Percentiles rank a stretch among this genome's conserved stretches.
Evolutionary conservation across 2,329 filamentous ascomycete genomes (phyloP).

Genomic region (Apiospora phragmitis): DNA sequence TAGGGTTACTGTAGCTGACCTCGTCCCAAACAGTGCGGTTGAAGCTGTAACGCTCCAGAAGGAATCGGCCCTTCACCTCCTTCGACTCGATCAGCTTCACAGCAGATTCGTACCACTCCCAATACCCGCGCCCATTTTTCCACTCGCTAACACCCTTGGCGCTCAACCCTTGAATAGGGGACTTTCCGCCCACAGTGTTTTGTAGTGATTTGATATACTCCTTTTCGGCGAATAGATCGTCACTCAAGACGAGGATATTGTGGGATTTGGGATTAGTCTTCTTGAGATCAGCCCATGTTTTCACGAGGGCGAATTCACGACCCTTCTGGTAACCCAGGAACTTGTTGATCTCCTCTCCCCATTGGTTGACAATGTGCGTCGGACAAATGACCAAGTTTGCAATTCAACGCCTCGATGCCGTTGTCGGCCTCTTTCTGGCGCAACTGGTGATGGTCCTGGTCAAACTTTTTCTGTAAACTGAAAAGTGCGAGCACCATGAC

Average conservation of each 20-base stretch:
- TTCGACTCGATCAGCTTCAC: not conserved
- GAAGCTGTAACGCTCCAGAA: constrained; percentile 40
- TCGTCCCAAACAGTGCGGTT: constrained; percentile 44
- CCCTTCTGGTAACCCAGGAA: constrained; percentile 31
- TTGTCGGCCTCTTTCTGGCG: constrained; percentile 18
- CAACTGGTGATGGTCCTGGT: constrained; percentile 21
- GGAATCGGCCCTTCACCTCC: constrained; percentile 20
- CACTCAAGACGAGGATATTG: constrained; percentile 40
- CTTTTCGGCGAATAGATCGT: constrained; percentile 23
- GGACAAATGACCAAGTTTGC: constrained; percentile 43
- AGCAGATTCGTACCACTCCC: constrained; percentile 4
- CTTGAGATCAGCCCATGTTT: constrained; percentile 21
- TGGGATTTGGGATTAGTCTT: constrained; percentile 1
- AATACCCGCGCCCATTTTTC: constrained; percentile 10
- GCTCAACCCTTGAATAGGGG: not conserved
- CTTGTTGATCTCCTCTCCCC: constrained; percentile 33
- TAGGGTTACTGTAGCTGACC: constrained; percentile 39
- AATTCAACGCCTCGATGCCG: constrained; percentile 28
- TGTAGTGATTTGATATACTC: constrained; percentile 22
- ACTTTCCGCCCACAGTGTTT: constrained; percentile 16
- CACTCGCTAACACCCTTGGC: not conserved
- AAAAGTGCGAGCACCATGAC: constrained; percentile 40
- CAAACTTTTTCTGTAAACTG: constrained; percentile 26
- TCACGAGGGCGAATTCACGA: constrained; percentile 24
- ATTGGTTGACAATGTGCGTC: constrained; percentile 40